These are phyloP conservation scores for Magnolia sinica DNA, from an alignment of 164 flowering plant genomes.

Conservation along the genomic window DNA sequence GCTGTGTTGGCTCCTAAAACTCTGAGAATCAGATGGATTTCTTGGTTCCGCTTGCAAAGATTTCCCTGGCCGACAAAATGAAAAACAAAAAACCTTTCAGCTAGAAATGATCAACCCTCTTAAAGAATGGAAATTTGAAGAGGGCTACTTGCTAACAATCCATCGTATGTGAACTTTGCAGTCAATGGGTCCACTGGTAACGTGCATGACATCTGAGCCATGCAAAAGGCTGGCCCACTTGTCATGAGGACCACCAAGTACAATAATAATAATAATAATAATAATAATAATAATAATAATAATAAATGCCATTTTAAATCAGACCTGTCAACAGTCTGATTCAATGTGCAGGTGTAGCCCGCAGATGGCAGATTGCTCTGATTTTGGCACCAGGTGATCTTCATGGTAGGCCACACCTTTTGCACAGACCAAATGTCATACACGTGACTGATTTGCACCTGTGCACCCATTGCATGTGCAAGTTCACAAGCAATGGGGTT, in stretches of 20 bases:
- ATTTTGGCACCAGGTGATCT: neutral
- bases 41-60: constrained; percentile 6
- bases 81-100: neutral
- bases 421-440: neutral
- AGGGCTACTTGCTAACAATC: neutral
- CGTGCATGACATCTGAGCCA: neutral
- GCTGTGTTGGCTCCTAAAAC: constrained; percentile 7
- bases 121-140: neutral
- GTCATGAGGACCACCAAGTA: neutral
- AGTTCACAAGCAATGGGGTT: neutral
- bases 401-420: neutral
- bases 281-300: too few species aligned
- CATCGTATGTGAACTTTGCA: neutral
- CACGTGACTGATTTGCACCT: neutral
- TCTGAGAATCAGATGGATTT: constrained; percentile 14
- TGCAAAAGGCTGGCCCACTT: neutral
- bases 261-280: too few species aligned
- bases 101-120: neutral
- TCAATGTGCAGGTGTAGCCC: neutral
- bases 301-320: too few species aligned
- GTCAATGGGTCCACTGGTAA: too few species aligned
- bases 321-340: neutral
- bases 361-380: neutral
- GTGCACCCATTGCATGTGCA: neutral
- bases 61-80: constrained; percentile 18